Conservation (phyloP, 192 early-diverging fungal species). For the Coemansia sp. region DNA sequence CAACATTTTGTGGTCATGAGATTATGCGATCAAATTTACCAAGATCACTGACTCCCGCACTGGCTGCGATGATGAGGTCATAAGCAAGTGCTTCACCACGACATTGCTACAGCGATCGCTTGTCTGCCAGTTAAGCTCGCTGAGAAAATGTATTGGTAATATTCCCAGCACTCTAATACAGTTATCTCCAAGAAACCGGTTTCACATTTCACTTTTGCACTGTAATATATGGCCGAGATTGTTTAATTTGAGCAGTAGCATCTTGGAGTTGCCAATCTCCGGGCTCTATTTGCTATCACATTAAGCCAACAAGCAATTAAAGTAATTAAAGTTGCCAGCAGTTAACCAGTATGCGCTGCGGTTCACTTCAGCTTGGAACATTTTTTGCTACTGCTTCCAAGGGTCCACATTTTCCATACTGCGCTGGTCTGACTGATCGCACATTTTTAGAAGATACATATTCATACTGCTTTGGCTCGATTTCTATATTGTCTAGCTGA, state of each 20-base stretch:
- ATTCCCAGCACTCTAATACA: neutral
- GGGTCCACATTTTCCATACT: conserved; percentile 3
- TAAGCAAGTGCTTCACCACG: too few relatives aligned
- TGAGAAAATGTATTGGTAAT: neutral
- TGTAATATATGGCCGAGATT: neutral
- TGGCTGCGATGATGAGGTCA: neutral
- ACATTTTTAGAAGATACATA: conserved; percentile 12
- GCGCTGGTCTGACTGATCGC: conserved; percentile 2
- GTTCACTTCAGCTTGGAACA: neutral
- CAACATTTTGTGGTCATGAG: neutral
- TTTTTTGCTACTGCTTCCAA: conserved; percentile 24
- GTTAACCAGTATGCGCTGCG: neutral
- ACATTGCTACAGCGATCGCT: too few relatives aligned
- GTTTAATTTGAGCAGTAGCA: neutral
- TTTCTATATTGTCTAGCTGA: conserved; percentile 22
- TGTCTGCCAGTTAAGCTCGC: neutral
- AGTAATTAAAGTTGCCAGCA: neutral
- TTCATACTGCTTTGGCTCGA: conserved; percentile 16
- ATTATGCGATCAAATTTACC: neutral
- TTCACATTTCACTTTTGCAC: neutral
- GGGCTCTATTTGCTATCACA: neutral
- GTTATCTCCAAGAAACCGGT: neutral
- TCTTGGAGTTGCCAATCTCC: neutral
- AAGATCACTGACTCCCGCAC: neutral
- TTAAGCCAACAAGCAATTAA: neutral